These are phyloP conservation scores for Galerina sulciceps DNA, from an alignment of 768 basidiomycete species.

Conservation along the genomic window DNA sequence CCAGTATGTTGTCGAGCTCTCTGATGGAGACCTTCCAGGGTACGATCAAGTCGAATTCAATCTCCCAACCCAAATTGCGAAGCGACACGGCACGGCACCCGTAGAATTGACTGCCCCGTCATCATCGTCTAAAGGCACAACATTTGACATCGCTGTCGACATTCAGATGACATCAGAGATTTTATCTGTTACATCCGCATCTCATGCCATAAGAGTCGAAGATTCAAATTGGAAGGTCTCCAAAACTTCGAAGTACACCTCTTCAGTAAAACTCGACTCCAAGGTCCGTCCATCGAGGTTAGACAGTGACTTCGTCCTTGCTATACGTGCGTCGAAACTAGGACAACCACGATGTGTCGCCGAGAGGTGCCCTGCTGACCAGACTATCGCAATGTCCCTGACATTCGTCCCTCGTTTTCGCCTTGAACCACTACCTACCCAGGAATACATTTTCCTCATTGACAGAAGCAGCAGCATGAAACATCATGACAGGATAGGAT, in stretches of 20 bases:
- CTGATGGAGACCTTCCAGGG: slow-evolving; percentile 7
- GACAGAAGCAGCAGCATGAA: slow-evolving; percentile 8
- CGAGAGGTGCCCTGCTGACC: background rate
- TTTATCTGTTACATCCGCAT: background rate
- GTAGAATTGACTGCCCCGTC: background rate
- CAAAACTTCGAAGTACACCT: background rate
- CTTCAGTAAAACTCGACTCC: background rate
- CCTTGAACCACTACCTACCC: background rate
- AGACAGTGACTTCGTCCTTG: slow-evolving; percentile 5
- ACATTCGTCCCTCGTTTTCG: slow-evolving; percentile 7
- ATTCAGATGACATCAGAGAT: slow-evolving; percentile 4
- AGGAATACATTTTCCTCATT: slow-evolving; percentile 10
- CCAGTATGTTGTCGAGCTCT: slow-evolving; percentile 6
- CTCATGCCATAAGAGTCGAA: background rate
- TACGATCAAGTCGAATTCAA: slow-evolving; percentile 8
- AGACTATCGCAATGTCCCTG: slow-evolving; percentile 2
- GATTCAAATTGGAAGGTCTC: background rate
- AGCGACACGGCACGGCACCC: slow-evolving; percentile 3
- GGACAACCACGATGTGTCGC: slow-evolving; percentile 7
- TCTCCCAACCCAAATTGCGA: background rate
- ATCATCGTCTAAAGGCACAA: background rate
- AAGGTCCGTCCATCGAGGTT: background rate
- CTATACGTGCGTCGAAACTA: background rate
- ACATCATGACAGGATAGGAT: background rate
- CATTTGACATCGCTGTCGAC: background rate